A percentile compares a stretch with the other conserved stretches of the same genome.
Conservation (phyloP, 176 grass and related monocot species). For the Elymus sibiricus region DNA sequence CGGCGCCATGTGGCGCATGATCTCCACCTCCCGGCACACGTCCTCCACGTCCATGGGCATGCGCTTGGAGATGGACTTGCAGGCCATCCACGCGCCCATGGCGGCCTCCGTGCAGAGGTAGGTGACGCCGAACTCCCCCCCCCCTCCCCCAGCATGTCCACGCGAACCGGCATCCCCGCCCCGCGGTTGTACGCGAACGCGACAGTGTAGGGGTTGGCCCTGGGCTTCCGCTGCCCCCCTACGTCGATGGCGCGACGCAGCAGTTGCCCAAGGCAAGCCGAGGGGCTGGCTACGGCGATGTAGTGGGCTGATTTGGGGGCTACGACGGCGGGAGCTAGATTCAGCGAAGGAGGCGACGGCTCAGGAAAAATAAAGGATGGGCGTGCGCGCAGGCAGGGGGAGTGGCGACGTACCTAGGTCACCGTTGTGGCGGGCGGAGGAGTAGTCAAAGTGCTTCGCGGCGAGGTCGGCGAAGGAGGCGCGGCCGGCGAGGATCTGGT, state of each 20-base stretch:
- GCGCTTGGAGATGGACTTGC: slow-evolving; percentile 69
- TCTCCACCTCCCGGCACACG: slow-evolving; percentile 88
- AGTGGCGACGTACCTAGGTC: no score
- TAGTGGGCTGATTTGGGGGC: not conserved
- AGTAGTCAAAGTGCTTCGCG: no score
- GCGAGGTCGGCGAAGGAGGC: no score
- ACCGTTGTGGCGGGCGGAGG: no score
- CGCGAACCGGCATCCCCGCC: not conserved
- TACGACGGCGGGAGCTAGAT: not conserved
- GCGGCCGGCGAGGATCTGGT: no score
- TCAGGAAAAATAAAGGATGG: no score
- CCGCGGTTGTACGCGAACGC: no score
- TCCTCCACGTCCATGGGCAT: slow-evolving; percentile 86
- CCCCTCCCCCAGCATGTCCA: slow-evolving; percentile 42
- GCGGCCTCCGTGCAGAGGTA: slow-evolving; percentile 57
- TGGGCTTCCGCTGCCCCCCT: not conserved
- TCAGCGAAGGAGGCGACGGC: no score
- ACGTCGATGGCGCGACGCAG: slow-evolving; percentile 36
- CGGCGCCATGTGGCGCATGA: slow-evolving; percentile 79
- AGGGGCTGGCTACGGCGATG: not conserved
- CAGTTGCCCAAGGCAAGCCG: slow-evolving; percentile 53
- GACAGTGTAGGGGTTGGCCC: slow-evolving; percentile 37
- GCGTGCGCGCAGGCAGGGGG: no score
- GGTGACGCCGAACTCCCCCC: slow-evolving; percentile 67
- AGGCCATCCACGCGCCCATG: slow-evolving; percentile 39